Base-by-base conservation (phyloP, 2,329 filamentous ascomycete species). In the Scedosporium boydii region DNA sequence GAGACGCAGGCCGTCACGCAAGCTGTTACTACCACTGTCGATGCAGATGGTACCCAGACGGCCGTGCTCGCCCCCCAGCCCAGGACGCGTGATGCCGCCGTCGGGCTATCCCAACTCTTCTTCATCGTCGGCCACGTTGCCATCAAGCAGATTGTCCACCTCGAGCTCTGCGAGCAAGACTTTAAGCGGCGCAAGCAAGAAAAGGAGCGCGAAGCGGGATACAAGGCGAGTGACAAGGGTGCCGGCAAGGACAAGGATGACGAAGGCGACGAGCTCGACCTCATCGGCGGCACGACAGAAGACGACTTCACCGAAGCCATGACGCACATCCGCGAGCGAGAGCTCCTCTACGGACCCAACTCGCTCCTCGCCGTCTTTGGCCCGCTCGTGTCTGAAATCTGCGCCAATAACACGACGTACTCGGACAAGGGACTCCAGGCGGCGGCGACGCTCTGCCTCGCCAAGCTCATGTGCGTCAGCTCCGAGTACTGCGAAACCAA, bases 401-500 rank as follows among this genome's bases (percentile, higher is more conserved):
- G 95, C 76, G 88, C 90, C 66, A 96, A 96, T 75, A 98, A 96
- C 75, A 96, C 92, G 5, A 87, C 87, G 0, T 98, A 98, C 76
- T 87, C 88, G 63, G 92, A 97, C 75, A 87, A 89, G 66, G 91
- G 91, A 63, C 84, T 99, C 10, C 95, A 99, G 75, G 91, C 92
- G 23, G 91, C 96, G 48, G 93, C 95, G 10, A 96, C 95, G 0
- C 80, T 99, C 7, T 99, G 95, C 72, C 83, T 99, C 70, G 93
- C 93, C 3, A 99, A 99, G 79, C 85, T 99, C 64, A 99, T 99
- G 96, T 99, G 96, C 71, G 93, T 99, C 51, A 96, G 91, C 68
- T 88, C 90, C 4, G 92, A 98, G 74, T 99, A 97, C 77, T 99
- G 95, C 76, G 95, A 98, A 75, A 84, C 85, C 48, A 96, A 99